These are phyloP conservation scores for Fraxinus ornus DNA, from an alignment of 305 asterid species.

Conservation along the genomic window DNA sequence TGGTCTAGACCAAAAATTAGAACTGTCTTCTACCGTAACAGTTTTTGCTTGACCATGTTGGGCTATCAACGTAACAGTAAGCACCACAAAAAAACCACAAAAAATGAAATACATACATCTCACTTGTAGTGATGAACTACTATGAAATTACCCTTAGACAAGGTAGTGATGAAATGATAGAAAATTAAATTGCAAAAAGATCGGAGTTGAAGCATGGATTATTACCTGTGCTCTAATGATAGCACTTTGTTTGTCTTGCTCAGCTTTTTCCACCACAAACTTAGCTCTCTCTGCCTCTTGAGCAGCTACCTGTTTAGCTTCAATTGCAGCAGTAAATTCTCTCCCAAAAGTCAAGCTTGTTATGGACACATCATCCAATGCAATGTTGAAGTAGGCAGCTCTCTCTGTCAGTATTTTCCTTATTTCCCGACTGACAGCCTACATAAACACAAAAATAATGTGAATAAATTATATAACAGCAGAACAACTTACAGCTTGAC, in stretches of 20 bases:
- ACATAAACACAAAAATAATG: background rate
- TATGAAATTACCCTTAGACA: background rate
- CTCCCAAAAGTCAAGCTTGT: slow-evolving; percentile 78
- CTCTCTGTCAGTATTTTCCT: slow-evolving; percentile 77
- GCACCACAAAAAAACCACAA: background rate
- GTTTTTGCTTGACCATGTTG: background rate
- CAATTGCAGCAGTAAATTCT: slow-evolving; percentile 93
- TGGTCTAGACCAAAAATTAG: background rate
- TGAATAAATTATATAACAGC: background rate
- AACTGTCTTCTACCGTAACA: background rate
- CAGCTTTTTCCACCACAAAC: slow-evolving; percentile 92
- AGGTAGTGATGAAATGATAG: background rate
- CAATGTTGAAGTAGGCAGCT: slow-evolving; percentile 85
- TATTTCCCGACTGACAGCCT: slow-evolving; percentile 91
- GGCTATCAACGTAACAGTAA: background rate
- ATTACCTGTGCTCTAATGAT: slow-evolving; percentile 89
- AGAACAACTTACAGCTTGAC: background rate
- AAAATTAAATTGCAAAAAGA: background rate
- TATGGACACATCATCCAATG: slow-evolving; percentile 91
- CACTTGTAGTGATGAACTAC: background rate
- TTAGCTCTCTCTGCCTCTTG: slow-evolving; percentile 99
- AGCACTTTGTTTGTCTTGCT: slow-evolving; percentile 94
- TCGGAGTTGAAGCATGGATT: background rate
- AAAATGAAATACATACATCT: background rate
- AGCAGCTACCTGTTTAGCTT: slow-evolving; percentile 97